phyloP scores from a whole-genome alignment of 306 rosid species.

The Cucurbita argyrosperma region DNA sequence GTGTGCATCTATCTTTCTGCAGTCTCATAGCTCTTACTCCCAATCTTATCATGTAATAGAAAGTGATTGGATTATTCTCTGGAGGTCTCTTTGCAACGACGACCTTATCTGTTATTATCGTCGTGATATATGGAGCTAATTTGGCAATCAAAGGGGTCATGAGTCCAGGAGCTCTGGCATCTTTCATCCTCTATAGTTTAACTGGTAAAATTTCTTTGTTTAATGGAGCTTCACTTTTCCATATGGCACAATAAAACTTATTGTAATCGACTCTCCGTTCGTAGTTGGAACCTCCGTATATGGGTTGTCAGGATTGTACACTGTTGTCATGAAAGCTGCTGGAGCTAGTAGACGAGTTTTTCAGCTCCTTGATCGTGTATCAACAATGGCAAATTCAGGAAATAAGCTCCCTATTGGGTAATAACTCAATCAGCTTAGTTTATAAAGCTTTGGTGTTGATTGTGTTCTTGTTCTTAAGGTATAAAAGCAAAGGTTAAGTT shows the following conservation, averaged over 20 bases:
- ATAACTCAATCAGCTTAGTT: too few relatives aligned
- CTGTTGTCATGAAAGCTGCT: conserved; percentile 68
- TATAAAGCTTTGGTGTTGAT: too few relatives aligned
- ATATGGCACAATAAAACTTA: neutral
- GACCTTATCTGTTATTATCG: conserved; percentile 51
- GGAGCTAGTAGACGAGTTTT: conserved; percentile 84
- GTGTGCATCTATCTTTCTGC: neutral
- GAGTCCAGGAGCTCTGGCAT: conserved; percentile 60
- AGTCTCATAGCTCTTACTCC: neutral
- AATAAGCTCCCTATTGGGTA: conserved; percentile 59
- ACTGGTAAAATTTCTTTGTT: conserved; percentile 33
- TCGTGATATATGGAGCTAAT: conserved; percentile 70
- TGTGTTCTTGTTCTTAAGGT: too few relatives aligned
- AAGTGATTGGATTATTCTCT: conserved; percentile 56
- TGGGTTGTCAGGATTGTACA: conserved; percentile 60
- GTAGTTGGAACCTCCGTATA: conserved; percentile 67
- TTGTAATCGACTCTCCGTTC: neutral
- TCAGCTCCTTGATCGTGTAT: conserved; percentile 60
- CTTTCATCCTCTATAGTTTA: conserved; percentile 81
- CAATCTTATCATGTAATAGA: conserved; percentile 22
- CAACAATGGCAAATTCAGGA: conserved; percentile 58
- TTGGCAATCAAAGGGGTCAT: conserved; percentile 58
- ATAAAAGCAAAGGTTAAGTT: too few relatives aligned
- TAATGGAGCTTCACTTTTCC: neutral
- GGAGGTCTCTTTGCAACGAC: conserved; percentile 81